These are phyloP conservation scores for Monosporozyma servazzii DNA, from an alignment of 805 yeast species.

Conservation along the genomic window DNA sequence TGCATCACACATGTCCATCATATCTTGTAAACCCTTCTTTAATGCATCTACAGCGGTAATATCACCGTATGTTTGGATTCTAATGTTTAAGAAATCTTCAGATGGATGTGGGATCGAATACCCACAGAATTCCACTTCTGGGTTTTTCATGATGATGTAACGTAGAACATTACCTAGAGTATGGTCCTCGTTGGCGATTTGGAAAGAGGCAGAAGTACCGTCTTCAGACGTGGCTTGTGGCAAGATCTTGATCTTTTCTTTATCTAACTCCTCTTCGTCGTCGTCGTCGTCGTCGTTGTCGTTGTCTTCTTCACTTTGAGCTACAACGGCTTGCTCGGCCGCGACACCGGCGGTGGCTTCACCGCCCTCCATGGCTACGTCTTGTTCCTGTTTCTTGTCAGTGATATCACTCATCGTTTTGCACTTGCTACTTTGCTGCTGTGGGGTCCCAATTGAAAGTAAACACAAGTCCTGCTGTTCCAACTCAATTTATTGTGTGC, in stretches of 20 bases:
- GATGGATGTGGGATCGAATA: conserved; percentile 98
- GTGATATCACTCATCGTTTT: conserved; percentile 6
- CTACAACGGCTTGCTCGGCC: not conserved
- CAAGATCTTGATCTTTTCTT: conserved; percentile 47
- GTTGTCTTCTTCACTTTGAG: not conserved
- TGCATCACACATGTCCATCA: conserved; percentile 71
- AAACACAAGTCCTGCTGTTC: not conserved
- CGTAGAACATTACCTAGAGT: conserved; percentile 91
- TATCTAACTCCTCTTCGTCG: conserved; percentile 36
- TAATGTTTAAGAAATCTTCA: conserved; percentile 75
- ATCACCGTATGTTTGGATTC: conserved; percentile 86
- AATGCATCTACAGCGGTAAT: conserved; percentile 87
- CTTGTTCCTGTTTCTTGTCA: conserved; percentile 3
- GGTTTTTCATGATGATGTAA: conserved; percentile 93
- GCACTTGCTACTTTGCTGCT: too few relatives aligned
- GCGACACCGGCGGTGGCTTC: conserved; percentile 1
- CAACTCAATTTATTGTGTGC: too few relatives aligned
- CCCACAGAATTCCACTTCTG: conserved; percentile 96
- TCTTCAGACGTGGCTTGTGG: conserved; percentile 86
- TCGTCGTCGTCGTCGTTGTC: conserved; percentile 19
- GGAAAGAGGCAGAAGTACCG: conserved; percentile 91
- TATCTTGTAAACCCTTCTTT: conserved; percentile 81
- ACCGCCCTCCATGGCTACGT: conserved; percentile 3
- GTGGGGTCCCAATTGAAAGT: too few relatives aligned
- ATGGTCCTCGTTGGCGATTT: conserved; percentile 88